phyloP scores from a whole-genome alignment of 257 asterid species.

The Echites panduratus region DNA sequence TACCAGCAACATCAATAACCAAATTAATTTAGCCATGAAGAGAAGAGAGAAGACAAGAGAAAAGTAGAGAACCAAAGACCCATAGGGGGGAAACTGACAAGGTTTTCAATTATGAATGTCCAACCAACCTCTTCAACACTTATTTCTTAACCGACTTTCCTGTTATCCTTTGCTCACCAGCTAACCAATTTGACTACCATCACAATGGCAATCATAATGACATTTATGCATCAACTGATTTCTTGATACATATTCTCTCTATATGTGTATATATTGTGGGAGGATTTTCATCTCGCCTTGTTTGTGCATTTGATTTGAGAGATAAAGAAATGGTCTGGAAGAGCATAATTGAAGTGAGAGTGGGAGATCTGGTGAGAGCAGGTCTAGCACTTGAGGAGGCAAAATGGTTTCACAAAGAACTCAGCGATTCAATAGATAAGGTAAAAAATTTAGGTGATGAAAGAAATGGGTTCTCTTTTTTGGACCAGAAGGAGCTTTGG shows the following conservation, averaged over 20 bases:
- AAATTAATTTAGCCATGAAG: no score
- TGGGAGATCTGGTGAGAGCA: slow-evolving; percentile 47
- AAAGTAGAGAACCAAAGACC: no score
- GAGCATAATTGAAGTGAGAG: slow-evolving; percentile 45
- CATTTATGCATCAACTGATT: neutral
- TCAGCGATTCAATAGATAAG: slow-evolving; percentile 29
- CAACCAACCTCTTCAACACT: no score
- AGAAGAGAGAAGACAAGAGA: no score
- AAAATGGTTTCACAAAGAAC: slow-evolving; percentile 30
- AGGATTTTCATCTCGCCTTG: neutral
- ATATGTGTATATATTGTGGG: neutral
- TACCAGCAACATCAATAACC: no score
- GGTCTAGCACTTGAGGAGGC: slow-evolving; percentile 60
- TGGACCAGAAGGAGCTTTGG: slow-evolving; percentile 47
- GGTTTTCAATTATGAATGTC: no score
- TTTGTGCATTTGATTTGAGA: neutral
- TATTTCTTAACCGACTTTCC: no score
- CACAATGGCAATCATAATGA: neutral
- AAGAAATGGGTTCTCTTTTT: slow-evolving; percentile 12
- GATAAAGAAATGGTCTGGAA: slow-evolving; percentile 30
- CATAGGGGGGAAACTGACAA: no score
- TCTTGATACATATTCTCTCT: neutral
- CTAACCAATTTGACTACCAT: neutral
- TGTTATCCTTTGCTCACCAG: neutral
- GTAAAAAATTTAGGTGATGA: neutral